Percentiles rank a stretch among this genome's conserved stretches.
Evolutionary conservation across 139 green algal genomes (phyloP).

Genomic region (Diplosphaera chodatii): DNA sequence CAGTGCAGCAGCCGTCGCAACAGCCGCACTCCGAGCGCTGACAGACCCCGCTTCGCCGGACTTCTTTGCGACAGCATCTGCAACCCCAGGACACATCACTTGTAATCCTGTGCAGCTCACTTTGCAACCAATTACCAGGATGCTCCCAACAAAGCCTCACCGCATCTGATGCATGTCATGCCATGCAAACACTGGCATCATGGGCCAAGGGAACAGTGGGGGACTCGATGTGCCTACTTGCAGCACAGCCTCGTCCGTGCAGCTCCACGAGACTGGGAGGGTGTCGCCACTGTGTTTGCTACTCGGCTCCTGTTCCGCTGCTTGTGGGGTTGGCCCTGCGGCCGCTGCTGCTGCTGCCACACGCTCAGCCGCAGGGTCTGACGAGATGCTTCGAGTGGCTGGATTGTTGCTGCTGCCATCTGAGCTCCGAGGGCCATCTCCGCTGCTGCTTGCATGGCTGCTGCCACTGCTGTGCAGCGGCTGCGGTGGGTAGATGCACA

Average conservation of each 20-base stretch:
- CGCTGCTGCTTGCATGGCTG: no score
- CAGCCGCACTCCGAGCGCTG: slow-evolving; percentile 31
- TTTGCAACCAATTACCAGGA: no score
- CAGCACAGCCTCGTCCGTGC: slow-evolving; percentile 37
- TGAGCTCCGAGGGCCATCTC: not conserved
- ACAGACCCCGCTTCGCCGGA: slow-evolving; percentile 24
- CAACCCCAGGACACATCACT: not conserved
- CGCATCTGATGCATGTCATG: not conserved
- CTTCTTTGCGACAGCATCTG: slow-evolving; percentile 23
- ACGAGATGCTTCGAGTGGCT: no score
- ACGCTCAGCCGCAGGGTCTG: not conserved
- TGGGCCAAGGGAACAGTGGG: no score
- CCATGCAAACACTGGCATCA: not conserved
- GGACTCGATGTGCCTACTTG: no score
- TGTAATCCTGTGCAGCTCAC: not conserved
- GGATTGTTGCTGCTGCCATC: no score
- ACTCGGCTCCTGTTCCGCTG: no score
- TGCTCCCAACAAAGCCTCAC: no score
- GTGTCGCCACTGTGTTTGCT: no score
- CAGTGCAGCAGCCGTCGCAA: slow-evolving; percentile 41
- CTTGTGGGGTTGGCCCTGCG: no score
- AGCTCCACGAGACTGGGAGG: slow-evolving; percentile 36
- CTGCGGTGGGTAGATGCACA: slow-evolving; percentile 64
- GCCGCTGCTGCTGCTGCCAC: no score
- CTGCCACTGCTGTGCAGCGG: not conserved